These are phyloP conservation scores for Quillaja saponaria DNA, from an alignment of 306 rosid species.

Conservation along the genomic window DNA sequence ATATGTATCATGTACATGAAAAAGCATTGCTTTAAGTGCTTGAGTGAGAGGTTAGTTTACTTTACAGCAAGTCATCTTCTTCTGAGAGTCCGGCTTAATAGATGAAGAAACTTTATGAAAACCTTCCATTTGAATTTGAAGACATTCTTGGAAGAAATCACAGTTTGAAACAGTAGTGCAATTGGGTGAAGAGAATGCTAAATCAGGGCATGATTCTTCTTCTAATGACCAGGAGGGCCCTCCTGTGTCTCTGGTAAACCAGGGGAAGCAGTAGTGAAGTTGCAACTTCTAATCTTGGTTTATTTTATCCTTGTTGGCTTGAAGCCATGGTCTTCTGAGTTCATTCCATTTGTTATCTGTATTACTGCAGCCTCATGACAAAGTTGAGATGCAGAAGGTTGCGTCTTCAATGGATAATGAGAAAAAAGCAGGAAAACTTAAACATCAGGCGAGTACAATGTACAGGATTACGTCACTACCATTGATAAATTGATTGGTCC, in stretches of 20 bases:
- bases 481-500: too few relatives aligned
- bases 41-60: conserved; percentile 2
- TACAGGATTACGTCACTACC: too few relatives aligned
- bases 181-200: conserved; percentile 23
- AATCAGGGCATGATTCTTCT: conserved; percentile 14
- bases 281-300: conserved; percentile 21
- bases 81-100: conserved; percentile 40
- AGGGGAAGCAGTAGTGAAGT: conserved; percentile 34
- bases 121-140: conserved; percentile 57
- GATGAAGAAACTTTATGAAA: conserved; percentile 60
- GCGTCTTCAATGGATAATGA: conserved; percentile 45
- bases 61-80: conserved; percentile 31
- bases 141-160: conserved; percentile 49
- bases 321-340: conserved; percentile 22
- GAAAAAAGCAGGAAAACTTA: conserved; percentile 46
- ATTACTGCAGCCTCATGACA: conserved; percentile 34
- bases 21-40: background rate
- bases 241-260: conserved; percentile 25
- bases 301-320: conserved; percentile 6
- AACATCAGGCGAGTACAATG: conserved; percentile 48
- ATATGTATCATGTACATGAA: too few relatives aligned
- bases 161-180: conserved; percentile 28
- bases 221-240: conserved; percentile 21
- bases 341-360: conserved; percentile 3
- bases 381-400: conserved; percentile 33